Conservation (phyloP, 345 rosid genomes). For the Cardiospermum halicacabum region DNA sequence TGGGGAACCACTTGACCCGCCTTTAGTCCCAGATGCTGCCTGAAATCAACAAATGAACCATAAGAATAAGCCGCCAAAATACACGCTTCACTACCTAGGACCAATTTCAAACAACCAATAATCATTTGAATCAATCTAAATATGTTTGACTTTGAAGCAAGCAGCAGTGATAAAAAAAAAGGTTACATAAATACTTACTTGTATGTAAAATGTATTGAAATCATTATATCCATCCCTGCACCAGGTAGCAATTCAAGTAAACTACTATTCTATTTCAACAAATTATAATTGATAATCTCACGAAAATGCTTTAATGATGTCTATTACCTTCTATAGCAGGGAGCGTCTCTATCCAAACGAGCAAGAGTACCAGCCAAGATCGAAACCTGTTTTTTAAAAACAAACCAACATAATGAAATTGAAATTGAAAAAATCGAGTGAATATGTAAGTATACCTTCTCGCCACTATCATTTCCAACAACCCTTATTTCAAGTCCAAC, state of each 20-base stretch:
- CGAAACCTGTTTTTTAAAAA: conserved; percentile 62
- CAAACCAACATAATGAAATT: not conserved
- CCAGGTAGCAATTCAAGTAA: conserved; percentile 25
- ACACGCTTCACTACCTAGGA: not conserved
- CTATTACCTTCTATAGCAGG: conserved; percentile 81
- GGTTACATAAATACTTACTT: conserved; percentile 51
- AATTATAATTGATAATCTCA: no score
- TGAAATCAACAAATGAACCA: conserved; percentile 24
- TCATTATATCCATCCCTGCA: conserved; percentile 99
- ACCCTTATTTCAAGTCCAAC: conserved; percentile 96
- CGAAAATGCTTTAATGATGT: no score
- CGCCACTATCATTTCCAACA: conserved; percentile 96
- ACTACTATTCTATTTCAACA: no score
- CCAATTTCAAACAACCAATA: not conserved
- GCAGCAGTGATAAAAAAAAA: not conserved
- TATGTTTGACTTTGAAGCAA: not conserved
- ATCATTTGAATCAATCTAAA: not conserved
- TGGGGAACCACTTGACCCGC: conserved; percentile 99
- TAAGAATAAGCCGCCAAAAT: not conserved
- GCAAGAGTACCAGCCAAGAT: conserved; percentile 94
- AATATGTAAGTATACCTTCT: conserved; percentile 71
- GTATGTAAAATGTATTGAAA: conserved; percentile 97
- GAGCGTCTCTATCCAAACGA: conserved; percentile 96
- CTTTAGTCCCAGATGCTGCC: conserved; percentile 98
- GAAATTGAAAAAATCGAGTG: conserved; percentile 2